Evolutionary conservation across 2,329 filamentous ascomycete species (phyloP).

Genomic region (Mycosphaerella arachidis): DNA sequence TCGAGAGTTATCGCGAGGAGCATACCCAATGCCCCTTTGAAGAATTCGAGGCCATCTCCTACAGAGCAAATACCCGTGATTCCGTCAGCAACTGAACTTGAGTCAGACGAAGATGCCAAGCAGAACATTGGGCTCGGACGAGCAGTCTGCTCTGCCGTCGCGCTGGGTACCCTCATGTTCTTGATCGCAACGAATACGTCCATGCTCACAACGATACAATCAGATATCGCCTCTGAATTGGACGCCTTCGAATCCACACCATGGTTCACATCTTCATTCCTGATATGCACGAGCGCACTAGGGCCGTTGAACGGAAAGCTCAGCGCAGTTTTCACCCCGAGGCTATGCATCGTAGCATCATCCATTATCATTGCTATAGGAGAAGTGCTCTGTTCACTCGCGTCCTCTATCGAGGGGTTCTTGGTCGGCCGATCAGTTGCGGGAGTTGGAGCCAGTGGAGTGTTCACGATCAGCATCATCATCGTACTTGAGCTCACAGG

Average conservation of each 20-base stretch:
- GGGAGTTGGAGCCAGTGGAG: constrained; percentile 65
- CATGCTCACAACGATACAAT: constrained; percentile 76
- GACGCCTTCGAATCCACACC: constrained; percentile 67
- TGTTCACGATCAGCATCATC: constrained; percentile 70
- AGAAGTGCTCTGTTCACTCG: constrained; percentile 59
- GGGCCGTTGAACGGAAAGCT: constrained; percentile 69
- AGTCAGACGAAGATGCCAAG: constrained; percentile 9
- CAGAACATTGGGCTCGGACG: constrained; percentile 21
- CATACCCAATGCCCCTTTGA: background rate
- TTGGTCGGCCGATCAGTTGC: constrained; percentile 64
- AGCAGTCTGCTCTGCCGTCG: constrained; percentile 18
- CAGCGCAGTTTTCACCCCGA: constrained; percentile 67
- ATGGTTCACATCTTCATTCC: constrained; percentile 78
- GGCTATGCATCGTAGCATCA: constrained; percentile 60
- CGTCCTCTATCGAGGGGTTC: constrained; percentile 58
- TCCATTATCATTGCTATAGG: constrained; percentile 58
- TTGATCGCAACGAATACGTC: constrained; percentile 64
- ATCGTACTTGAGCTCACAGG: constrained; percentile 70
- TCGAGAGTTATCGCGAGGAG: background rate
- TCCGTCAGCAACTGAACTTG: background rate
- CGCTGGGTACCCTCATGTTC: constrained; percentile 33
- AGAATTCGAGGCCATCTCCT: background rate
- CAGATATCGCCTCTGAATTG: constrained; percentile 68
- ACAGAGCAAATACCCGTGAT: constrained; percentile 4
- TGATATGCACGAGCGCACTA: constrained; percentile 58